Evolutionary conservation across 257 asterid genomes (phyloP), one percentile per base, ranked within the genome.

Genomic region (Scutellaria baicalensis): DNA sequence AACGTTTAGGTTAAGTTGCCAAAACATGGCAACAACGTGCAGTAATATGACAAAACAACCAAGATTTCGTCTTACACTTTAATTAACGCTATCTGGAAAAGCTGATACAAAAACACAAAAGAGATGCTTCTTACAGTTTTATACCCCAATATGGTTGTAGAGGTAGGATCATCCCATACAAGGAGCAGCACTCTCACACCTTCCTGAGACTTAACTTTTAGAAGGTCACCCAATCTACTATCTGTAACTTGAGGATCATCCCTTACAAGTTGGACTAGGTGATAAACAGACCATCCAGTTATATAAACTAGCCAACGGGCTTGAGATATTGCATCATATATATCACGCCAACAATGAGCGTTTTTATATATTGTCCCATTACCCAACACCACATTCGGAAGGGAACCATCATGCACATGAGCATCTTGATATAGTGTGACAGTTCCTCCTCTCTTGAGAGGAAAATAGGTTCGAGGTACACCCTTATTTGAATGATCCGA

Each of bases 101-200:
- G 36, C 8, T 50, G 43, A 10, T 40, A 55, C 8, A 57, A 50
- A n/a, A 67, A 20, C 63, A 50, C 21, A 72, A 31, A 16, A 66
- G 49, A 48, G 68, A 45, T 9, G 54, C 8, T 76, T 55, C 95
- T 88, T 84, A 93, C 98, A 67, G 94, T 85, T 88, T 75, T 87
- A 57, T 82, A 93, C 65, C 98, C 98, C 79, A 90, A 81, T 42
- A 93, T 83, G 80, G 86, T 87, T 48, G 86, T 83, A 1, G 98
- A 93, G 23, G 98, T 93, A 27, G 98, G 98, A 81, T 93, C 96
- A 62, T 93, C 98, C 97, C 98, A 93, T 17, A 93, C 82, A 2
- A 93, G 96, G 54, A 93, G 91, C 75, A 93, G 56, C 35, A 93
- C 94, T 68, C 97, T 83, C 64, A 93, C 97, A 35, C 97, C 98